These are phyloP conservation scores for Endotrypanum monterogeii DNA, from an alignment of 208 protist genomes.

Conservation along the genomic window DNA sequence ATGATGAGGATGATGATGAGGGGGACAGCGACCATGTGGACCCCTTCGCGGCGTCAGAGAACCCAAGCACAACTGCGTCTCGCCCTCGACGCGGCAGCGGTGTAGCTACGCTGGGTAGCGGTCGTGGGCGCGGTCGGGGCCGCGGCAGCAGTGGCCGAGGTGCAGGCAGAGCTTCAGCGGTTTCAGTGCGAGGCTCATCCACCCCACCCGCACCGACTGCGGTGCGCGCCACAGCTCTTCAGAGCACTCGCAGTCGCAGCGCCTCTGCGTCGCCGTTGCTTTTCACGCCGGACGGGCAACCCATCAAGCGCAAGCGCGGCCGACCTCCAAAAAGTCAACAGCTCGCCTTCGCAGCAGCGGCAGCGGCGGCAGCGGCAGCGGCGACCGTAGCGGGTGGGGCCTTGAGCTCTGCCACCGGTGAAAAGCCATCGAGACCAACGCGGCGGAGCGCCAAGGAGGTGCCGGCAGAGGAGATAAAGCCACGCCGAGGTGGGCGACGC, in stretches of 20 bases:
- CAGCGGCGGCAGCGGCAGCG: slow-evolving; percentile 7
- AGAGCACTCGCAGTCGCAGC: slow-evolving; percentile 1
- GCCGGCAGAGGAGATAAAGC: slow-evolving; percentile 10
- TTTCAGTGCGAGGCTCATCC: neutral
- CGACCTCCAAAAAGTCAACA: slow-evolving; percentile 55
- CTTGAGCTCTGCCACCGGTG: neutral
- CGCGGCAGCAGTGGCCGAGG: slow-evolving; percentile 23
- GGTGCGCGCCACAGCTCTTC: slow-evolving; percentile 3
- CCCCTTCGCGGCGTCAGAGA: slow-evolving; percentile 10
- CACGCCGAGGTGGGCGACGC: slow-evolving; percentile 16
- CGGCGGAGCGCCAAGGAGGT: slow-evolving; percentile 9
- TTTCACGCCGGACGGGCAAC: slow-evolving; percentile 26
- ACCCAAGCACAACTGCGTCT: neutral
- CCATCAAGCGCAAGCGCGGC: slow-evolving; percentile 65
- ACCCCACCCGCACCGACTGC: neutral
- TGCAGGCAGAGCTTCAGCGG: neutral
- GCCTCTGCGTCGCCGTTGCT: slow-evolving; percentile 16
- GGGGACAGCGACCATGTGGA: neutral
- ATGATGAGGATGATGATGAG: slow-evolving; percentile 5
- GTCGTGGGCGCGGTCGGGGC: slow-evolving; percentile 26
- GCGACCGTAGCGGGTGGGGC: neutral
- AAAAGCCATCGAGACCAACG: neutral
- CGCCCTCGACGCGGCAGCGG: slow-evolving; percentile 1
- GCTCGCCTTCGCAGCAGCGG: slow-evolving; percentile 9
- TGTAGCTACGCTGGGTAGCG: slow-evolving; percentile 7